Evolutionary conservation across 108 stramenopile genomes (phyloP).

Genomic region (Hondaea fermentalgiana): DNA sequence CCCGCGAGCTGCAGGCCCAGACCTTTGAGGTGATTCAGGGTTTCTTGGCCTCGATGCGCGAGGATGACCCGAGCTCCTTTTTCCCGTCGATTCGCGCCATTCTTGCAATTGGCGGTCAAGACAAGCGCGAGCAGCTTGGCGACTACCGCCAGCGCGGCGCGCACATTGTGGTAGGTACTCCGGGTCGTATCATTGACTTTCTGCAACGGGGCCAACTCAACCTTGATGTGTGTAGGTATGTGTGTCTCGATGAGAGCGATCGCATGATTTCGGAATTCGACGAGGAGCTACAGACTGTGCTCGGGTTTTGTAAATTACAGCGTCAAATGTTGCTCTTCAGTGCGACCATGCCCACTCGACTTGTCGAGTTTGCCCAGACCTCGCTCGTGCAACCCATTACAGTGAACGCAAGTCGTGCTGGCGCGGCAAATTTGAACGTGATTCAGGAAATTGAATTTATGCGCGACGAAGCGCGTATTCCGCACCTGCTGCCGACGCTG

Average conservation of each 20-base stretch:
- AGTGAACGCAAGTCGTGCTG: constrained; percentile 94
- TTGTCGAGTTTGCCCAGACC: constrained; percentile 93
- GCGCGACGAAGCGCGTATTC: constrained; percentile 92
- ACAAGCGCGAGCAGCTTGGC: constrained; percentile 70
- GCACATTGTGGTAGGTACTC: constrained; percentile 90
- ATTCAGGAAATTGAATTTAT: constrained; percentile 99
- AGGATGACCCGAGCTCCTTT: background rate
- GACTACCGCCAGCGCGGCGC: constrained; percentile 61
- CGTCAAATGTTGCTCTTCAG: constrained; percentile 90
- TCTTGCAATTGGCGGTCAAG: constrained; percentile 88
- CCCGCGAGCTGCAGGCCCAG: constrained; percentile 89
- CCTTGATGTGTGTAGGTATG: constrained; percentile 78
- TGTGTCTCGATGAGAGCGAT: constrained; percentile 96
- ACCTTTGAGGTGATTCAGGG: constrained; percentile 80
- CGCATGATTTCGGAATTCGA: constrained; percentile 91
- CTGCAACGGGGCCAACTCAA: constrained; percentile 71
- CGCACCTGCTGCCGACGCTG: constrained; percentile 86
- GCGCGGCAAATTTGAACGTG: constrained; percentile 96
- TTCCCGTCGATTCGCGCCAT: constrained; percentile 73
- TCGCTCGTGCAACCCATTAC: constrained; percentile 85
- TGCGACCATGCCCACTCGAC: constrained; percentile 97
- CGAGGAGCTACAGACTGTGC: constrained; percentile 80
- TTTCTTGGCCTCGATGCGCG: background rate
- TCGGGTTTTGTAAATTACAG: constrained; percentile 92
- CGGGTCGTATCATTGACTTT: constrained; percentile 82